Conservation (phyloP, 768 basidiomycete genomes). For the Galerina sulciceps region DNA sequence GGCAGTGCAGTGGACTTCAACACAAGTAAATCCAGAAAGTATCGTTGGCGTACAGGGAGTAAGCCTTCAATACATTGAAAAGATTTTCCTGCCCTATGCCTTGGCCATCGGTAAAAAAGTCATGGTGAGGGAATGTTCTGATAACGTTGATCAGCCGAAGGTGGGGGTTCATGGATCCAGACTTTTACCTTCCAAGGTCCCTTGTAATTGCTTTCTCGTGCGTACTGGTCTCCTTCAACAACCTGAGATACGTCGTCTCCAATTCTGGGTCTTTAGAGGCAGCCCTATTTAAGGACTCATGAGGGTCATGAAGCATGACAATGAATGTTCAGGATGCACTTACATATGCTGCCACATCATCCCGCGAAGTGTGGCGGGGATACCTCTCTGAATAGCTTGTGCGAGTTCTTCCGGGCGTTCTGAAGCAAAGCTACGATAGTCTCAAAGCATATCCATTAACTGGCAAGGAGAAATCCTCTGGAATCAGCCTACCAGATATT, state of each 20-base stretch:
- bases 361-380: constrained; percentile 85
- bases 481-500: constrained; percentile 64
- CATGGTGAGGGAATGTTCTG: constrained; percentile 96
- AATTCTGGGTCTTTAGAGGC: constrained; percentile 91
- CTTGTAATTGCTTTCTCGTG: constrained; percentile 95
- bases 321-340: constrained; percentile 10
- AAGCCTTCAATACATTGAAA: constrained; percentile 98
- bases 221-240: constrained; percentile 81
- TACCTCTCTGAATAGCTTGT: constrained; percentile 88
- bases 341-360: constrained; percentile 99
- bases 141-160: constrained; percentile 4
- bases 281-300: constrained; percentile 53
- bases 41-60: constrained; percentile 71
- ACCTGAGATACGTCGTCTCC: constrained; percentile 78
- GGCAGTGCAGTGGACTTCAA: not conserved
- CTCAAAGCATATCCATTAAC: constrained; percentile 36
- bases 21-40: not conserved
- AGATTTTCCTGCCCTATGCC: constrained; percentile 97
- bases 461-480: not conserved
- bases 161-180: constrained; percentile 12
- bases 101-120: constrained; percentile 92
- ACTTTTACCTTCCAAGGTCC: constrained; percentile 79
- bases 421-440: constrained; percentile 89
- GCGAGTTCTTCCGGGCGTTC: constrained; percentile 80
- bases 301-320: not conserved